Base-by-base conservation (phyloP, 345 rosid genomes). In the Microthlaspi erraticum region DNA sequence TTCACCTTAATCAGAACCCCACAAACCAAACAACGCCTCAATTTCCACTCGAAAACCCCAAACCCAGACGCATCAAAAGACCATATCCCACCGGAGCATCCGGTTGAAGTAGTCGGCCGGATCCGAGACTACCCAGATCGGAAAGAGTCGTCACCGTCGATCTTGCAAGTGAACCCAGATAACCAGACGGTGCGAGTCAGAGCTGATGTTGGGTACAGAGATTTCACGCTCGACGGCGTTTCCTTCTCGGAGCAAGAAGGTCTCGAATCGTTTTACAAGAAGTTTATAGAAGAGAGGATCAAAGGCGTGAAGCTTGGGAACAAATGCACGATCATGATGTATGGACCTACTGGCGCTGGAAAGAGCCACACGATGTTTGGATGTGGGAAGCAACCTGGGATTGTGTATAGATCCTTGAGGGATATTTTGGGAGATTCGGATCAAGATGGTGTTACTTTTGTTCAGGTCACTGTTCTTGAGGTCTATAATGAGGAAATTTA, bases 351-450 rank as follows among this genome's bases (percentile, higher is more conserved):
- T 0, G 97, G 99, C 64, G 85, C 99, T 0, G 99, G 99, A 0
- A 94, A 94, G 80, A 94, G 99, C 53, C 93, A 91, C 72, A 89
- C 96, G 0, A 94, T 94, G 99, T 94, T 94, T 61, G 99, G 99
- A 33, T 87, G 88, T 68, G 50, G 89, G 54, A 91, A 88, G 85
- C 88, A 86, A 68, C 86, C 97, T 0, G 99, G 99, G 74, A 91
- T 94, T 13, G 99, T 94, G 33, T 94, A 91, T 60, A 60, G 84
- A 23, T 74, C 99, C 1, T 70, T 91, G 75, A 85, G 67, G 53
- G 93, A 81, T 72, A 94, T 94, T 65, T 70, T 91, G 77, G 97
- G 94, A 9, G 93, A 77, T 59, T 64, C 34, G 5, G 84, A 70
- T 23, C 86, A 77, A 44, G 87, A 80, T 5, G 85, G 77, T 19